A percentile compares a stretch with the other conserved stretches of the same genome.
phyloP scores from a whole-genome alignment of 2,329 filamentous ascomycete genomes.

The Ceratocystis variospora region DNA sequence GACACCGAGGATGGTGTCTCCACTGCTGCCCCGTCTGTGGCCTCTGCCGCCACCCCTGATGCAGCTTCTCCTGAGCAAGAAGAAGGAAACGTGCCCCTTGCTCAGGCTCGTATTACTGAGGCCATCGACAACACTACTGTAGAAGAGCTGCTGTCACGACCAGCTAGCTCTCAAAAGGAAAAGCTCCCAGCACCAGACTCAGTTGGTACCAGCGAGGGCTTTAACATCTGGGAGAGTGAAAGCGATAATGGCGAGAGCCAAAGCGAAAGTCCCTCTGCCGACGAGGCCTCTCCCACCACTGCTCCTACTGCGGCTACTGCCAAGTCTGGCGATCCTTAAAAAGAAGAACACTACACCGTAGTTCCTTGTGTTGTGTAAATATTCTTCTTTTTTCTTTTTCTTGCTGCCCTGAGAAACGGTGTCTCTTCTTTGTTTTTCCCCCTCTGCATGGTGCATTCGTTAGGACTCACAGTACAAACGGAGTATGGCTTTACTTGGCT shows the following conservation, averaged over 20 bases:
- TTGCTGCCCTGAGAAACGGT: not conserved
- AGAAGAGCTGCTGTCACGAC: slow-evolving; percentile 22
- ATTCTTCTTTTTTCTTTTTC: slow-evolving; percentile 1
- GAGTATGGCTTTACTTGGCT: not conserved
- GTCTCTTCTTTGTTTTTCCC: not conserved
- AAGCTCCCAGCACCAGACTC: slow-evolving; percentile 37
- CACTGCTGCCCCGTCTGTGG: not conserved
- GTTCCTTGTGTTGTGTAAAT: slow-evolving; percentile 10
- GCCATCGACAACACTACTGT: slow-evolving; percentile 16
- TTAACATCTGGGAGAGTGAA: slow-evolving; percentile 59
- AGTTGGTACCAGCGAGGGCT: slow-evolving; percentile 44
- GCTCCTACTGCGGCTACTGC: not conserved
- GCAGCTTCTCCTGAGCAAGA: not conserved
- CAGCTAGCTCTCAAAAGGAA: slow-evolving; percentile 21
- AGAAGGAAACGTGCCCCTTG: not conserved
- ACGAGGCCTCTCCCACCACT: not conserved
- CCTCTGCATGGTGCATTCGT: slow-evolving; percentile 1
- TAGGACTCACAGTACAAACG: slow-evolving; percentile 13
- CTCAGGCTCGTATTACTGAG: not conserved
- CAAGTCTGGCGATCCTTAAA: not conserved
- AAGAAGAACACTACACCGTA: not conserved
- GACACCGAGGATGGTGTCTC: not conserved
- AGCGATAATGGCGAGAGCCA: slow-evolving; percentile 47
- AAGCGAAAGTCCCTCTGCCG: slow-evolving; percentile 29
- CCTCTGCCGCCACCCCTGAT: not conserved